Base-by-base conservation (phyloP, 1,284 basidiomycete genomes). In the Boletellus deceptivus region DNA sequence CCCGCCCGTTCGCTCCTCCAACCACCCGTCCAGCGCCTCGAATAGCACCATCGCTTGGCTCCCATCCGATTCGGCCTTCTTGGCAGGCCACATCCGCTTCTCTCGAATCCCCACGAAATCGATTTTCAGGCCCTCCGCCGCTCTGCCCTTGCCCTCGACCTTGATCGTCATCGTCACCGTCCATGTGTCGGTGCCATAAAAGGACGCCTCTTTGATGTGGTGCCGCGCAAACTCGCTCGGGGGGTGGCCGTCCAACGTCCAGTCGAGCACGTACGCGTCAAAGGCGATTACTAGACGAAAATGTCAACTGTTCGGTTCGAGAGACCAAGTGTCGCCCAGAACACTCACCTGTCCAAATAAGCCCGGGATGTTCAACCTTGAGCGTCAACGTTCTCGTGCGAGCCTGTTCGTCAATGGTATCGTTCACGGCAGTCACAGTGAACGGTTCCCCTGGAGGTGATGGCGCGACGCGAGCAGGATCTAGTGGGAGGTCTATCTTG, bases 171-270 rank as follows among this genome's bases (percentile, higher is more conserved):
- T 74, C 56, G 89, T 79, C 48, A 95, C 70, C 0, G 76, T 73
- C 84, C 89, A 95, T 0, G 73, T 73, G 54, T 90, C 79, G 29
- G 80, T 78, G 2, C 87, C 88, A 59, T 90, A 88, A 67, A 89
- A 91, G 4, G 90, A 91, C 0, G 82, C 90, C 67, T 93, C 90
- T 68, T 96, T 98, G 71, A 98, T 82, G 62, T 94, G 91, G 67
- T 98, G 96, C 7, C 93, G 78, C n/a, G 80, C 80, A 59, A 80
- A 75, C 54, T 85, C 82, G 42, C 80, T 69, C 0, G 92, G 91
- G 0, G 91, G 88, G 50, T 81, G 78, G 55, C 85, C 74, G 61
- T 91, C 88, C 36, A 93, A 75, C 29, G 80, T 87, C 96, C 96
- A 98, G 49, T 80, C 72, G 16, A 95, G 68, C 7, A 99, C 91